Conservation (phyloP, 345 rosid genomes). For the Heritiera fomes region DNA sequence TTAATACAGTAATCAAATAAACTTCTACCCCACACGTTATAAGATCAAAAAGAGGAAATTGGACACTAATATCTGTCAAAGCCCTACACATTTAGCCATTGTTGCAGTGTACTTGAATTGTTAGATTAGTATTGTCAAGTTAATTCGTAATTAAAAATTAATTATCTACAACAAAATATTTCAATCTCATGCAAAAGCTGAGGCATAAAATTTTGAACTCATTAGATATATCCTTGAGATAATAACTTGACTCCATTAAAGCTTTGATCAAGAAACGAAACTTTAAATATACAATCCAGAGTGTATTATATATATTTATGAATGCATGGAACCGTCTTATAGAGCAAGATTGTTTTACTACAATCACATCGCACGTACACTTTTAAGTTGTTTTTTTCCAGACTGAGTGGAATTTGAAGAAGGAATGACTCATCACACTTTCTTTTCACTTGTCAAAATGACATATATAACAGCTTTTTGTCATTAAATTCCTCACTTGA, state of each 20-base stretch:
- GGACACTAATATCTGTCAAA: too few relatives aligned
- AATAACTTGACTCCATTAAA: neutral
- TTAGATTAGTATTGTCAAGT: neutral
- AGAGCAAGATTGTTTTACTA: constrained; percentile 18
- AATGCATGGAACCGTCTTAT: neutral
- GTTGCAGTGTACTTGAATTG: neutral
- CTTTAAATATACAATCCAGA: neutral
- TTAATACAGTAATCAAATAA: too few relatives aligned
- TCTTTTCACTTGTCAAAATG: constrained; percentile 35
- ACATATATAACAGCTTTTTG: constrained; percentile 30
- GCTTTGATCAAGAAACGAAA: neutral
- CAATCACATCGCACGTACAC: constrained; percentile 30
- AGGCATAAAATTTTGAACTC: neutral
- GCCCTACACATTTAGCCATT: neutral
- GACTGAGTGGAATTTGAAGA: constrained; percentile 27
- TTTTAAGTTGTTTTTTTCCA: neutral
- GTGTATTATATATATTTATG: neutral
- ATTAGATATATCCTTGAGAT: neutral
- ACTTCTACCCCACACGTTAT: too few relatives aligned
- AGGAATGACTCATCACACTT: constrained; percentile 29
- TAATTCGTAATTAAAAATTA: neutral
- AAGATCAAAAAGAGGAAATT: too few relatives aligned
- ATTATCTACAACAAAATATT: neutral
- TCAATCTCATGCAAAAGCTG: neutral
- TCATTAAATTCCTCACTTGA: constrained; percentile 35